Evolutionary conservation across 331 rosid species (phyloP).

Genomic region (Quercus tomentella): DNA sequence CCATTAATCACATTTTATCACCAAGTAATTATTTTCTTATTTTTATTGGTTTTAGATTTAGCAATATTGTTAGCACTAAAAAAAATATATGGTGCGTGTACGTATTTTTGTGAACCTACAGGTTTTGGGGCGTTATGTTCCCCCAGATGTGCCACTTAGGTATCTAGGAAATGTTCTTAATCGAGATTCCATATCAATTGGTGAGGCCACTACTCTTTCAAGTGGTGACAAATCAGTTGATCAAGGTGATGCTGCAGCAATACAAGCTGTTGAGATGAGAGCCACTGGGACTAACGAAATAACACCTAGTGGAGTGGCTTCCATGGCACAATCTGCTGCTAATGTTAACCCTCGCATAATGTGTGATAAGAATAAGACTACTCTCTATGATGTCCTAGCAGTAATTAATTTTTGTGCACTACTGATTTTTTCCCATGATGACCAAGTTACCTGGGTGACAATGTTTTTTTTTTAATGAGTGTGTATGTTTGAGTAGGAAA

Average conservation of each 20-base stretch:
- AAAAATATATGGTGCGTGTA: too few species aligned
- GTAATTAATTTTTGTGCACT: constrained; percentile 8
- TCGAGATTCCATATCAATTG: constrained; percentile 40
- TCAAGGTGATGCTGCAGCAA: constrained; percentile 42
- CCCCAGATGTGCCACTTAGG: constrained; percentile 29
- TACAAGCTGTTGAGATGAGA: constrained; percentile 43
- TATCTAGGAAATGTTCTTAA: constrained; percentile 29
- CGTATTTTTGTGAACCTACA: neutral
- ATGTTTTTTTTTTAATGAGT: too few species aligned
- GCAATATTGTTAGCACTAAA: too few species aligned
- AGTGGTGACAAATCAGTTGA: constrained; percentile 43
- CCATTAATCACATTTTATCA: too few species aligned
- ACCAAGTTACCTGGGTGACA: too few species aligned
- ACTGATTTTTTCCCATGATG: neutral
- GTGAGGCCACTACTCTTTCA: constrained; percentile 43
- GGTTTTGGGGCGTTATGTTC: constrained; percentile 22
- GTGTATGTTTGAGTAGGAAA: too few species aligned
- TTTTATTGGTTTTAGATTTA: too few species aligned
- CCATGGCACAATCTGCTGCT: constrained; percentile 49
- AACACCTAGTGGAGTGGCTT: constrained; percentile 33
- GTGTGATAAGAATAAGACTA: constrained; percentile 25
- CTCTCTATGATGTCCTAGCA: constrained; percentile 34
- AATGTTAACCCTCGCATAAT: constrained; percentile 27
- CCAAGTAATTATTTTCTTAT: too few species aligned
- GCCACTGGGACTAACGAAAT: constrained; percentile 29